These are phyloP conservation scores for Protea cynaroides DNA, from an alignment of 164 flowering plant genomes.

Conservation along the genomic window DNA sequence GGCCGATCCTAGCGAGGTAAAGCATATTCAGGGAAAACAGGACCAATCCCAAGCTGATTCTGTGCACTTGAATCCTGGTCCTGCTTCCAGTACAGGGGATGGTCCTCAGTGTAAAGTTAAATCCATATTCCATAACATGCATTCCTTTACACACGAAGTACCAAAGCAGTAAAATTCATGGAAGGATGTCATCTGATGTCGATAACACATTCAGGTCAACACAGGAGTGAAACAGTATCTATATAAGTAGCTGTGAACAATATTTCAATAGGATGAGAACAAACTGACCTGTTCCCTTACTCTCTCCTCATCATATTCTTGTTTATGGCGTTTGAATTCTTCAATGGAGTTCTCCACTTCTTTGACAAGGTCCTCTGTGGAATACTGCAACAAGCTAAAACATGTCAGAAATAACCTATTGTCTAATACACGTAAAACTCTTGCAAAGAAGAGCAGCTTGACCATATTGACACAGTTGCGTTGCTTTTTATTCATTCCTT, in stretches of 20 bases:
- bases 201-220: background rate
- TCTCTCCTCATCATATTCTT: conserved; percentile 51
- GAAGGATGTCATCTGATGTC: background rate
- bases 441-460: background rate
- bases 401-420: background rate
- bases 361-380: conserved; percentile 75
- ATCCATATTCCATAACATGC: too few species aligned
- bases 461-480: too few species aligned
- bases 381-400: conserved; percentile 34
- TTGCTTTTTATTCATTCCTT: too few species aligned
- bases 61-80: too few species aligned
- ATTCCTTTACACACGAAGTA: too few species aligned
- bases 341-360: conserved; percentile 81
- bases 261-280: background rate
- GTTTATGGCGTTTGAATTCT: conserved; percentile 68
- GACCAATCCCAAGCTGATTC: too few species aligned
- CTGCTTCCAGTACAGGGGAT: too few species aligned
- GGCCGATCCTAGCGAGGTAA: too few species aligned
- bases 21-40: too few species aligned
- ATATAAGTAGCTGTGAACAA: background rate
- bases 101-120: background rate
- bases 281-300: conserved; percentile 35
- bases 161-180: too few species aligned
- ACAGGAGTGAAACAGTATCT: background rate
- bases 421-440: background rate